Conservation (phyloP, 2,329 filamentous ascomycete species). For the Trichoderma sp. region DNA sequence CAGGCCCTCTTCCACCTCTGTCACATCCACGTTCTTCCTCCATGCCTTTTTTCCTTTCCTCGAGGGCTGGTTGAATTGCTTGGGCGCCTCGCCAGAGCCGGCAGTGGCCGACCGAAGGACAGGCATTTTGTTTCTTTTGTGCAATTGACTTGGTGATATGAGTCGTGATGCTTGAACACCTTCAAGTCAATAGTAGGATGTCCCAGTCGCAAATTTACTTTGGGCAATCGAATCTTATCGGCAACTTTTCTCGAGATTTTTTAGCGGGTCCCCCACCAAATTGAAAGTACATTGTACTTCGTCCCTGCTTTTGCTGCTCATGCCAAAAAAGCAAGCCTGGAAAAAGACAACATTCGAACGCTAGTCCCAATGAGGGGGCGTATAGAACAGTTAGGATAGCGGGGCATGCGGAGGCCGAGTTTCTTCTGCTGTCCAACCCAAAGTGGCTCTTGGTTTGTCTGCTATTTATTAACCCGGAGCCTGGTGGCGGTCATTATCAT, state of each 20-base stretch:
- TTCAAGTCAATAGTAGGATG: background rate
- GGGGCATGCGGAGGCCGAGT: constrained; percentile 6
- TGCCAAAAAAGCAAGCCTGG: background rate
- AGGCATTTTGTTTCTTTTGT: constrained; percentile 45
- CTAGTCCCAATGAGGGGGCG: constrained; percentile 8
- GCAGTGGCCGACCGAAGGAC: constrained; percentile 45
- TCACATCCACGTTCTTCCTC: constrained; percentile 96
- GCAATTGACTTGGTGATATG: background rate
- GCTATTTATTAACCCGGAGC: constrained; percentile 7
- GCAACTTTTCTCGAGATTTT: constrained; percentile 20
- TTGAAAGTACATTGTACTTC: background rate
- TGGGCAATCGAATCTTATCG: background rate
- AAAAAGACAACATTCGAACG: background rate
- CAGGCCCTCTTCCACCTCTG: constrained; percentile 78
- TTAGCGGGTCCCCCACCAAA: constrained; percentile 13
- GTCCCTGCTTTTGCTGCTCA: background rate
- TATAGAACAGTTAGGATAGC: constrained; percentile 10
- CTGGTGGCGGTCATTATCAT: constrained; percentile 12
- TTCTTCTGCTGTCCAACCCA: constrained; percentile 3
- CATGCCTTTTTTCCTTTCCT: constrained; percentile 98
- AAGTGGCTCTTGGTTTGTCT: constrained; percentile 6
- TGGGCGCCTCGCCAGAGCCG: constrained; percentile 60
- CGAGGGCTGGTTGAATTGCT: constrained; percentile 82
- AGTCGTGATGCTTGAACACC: background rate
- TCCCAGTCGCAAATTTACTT: constrained; percentile 1